Conservation (phyloP, 768 basidiomycete genomes). For the Pholiota conissans region DNA sequence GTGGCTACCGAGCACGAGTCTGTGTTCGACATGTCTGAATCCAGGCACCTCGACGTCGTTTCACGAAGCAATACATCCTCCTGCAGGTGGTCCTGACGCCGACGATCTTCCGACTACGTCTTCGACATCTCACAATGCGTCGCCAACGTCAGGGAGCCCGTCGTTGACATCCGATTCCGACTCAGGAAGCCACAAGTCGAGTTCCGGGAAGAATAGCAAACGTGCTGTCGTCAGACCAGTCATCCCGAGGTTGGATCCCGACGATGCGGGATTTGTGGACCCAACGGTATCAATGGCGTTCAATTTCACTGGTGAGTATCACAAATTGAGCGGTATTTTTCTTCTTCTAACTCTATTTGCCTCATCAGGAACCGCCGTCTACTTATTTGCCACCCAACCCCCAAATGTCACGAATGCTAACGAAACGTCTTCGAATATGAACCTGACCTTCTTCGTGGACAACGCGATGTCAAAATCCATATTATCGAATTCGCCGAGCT, state of each 20-base stretch:
- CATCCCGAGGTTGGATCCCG: slow-evolving; percentile 22
- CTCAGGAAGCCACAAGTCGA: not conserved
- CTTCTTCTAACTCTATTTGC: slow-evolving; percentile 1
- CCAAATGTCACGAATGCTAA: slow-evolving; percentile 20
- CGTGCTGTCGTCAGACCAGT: not conserved
- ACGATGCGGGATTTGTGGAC: slow-evolving; percentile 30
- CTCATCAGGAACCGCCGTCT: slow-evolving; percentile 46
- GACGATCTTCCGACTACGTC: slow-evolving; percentile 15
- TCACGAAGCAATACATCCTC: slow-evolving; percentile 34
- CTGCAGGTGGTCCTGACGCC: slow-evolving; percentile 8
- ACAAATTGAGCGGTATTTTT: not conserved
- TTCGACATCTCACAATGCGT: not conserved
- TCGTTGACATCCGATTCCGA: not conserved
- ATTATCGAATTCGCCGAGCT: not conserved
- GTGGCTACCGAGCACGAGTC: slow-evolving; percentile 33
- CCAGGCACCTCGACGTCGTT: slow-evolving; percentile 28
- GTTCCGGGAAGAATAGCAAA: not conserved
- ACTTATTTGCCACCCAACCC: slow-evolving; percentile 43
- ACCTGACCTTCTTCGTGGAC: slow-evolving; percentile 47
- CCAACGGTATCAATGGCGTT: slow-evolving; percentile 34
- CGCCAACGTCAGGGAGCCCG: not conserved
- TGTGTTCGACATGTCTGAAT: slow-evolving; percentile 31
- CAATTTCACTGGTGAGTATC: slow-evolving; percentile 42
- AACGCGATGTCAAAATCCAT: slow-evolving; percentile 13
- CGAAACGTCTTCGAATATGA: slow-evolving; percentile 37